Conservation (phyloP, 352 stramenopile species). For the Phytophthora brassicae region DNA sequence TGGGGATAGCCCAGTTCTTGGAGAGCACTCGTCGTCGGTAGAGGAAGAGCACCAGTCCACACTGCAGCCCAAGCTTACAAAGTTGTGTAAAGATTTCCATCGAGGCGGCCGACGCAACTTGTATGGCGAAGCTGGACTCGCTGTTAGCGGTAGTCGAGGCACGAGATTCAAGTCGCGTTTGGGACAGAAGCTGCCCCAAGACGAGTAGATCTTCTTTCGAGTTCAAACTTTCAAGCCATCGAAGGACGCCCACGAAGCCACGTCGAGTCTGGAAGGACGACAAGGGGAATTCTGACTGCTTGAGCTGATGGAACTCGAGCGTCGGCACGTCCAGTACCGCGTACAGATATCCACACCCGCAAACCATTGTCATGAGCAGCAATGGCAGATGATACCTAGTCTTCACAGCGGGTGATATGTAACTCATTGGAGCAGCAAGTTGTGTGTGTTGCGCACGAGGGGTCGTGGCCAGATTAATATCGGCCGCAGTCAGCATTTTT, state of each 20-base stretch:
- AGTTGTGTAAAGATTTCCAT: slow-evolving; percentile 36
- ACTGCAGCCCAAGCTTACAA: slow-evolving; percentile 53
- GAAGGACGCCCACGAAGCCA: slow-evolving; percentile 53
- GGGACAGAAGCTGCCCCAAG: slow-evolving; percentile 28
- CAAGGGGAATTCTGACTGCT: slow-evolving; percentile 23
- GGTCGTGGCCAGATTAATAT: too few species aligned
- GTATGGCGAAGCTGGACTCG: slow-evolving; percentile 8
- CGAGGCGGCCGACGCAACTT: slow-evolving; percentile 20
- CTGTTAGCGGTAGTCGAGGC: background rate
- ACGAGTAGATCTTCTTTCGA: slow-evolving; percentile 38
- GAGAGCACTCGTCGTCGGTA: slow-evolving; percentile 32
- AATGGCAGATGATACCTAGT: slow-evolving; percentile 10
- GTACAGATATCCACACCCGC: slow-evolving; percentile 33
- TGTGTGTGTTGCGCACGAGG: background rate
- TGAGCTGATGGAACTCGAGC: slow-evolving; percentile 44
- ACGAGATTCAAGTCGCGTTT: slow-evolving; percentile 12
- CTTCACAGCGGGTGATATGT: background rate
- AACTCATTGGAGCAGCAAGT: background rate
- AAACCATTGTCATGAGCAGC: slow-evolving; percentile 31
- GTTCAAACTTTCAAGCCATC: slow-evolving; percentile 58
- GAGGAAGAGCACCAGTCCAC: slow-evolving; percentile 50
- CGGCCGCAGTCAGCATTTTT: slow-evolving; percentile 16
- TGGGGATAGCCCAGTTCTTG: slow-evolving; percentile 33
- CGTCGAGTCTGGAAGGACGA: slow-evolving; percentile 34
- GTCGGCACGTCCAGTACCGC: slow-evolving; percentile 27